Evolutionary conservation across 176 grass and related monocot species (phyloP), one percentile per base, ranked within the genome.

Genomic region (Oryza meyeriana): DNA sequence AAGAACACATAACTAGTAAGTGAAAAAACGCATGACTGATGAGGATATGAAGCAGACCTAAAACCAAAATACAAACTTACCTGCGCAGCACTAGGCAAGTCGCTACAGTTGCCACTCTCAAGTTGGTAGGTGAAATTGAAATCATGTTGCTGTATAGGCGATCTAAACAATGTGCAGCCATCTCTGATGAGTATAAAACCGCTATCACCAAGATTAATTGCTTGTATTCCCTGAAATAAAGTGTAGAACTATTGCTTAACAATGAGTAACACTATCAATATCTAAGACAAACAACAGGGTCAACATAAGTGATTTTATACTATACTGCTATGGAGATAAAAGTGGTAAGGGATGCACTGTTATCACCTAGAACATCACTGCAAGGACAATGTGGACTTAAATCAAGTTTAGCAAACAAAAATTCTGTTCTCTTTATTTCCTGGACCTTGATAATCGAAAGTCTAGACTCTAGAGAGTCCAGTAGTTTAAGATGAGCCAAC

Each of bases 41-140:
- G 26, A 72, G 70, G 35, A 61, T 61, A 76, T 44, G 13, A 71
- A 71, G 39, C n/a, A 71, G 2, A 71, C 4, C 2, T 0, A 44
- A 38, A 26, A 8, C 36, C 16, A 71, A 64, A 64, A 59, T 3
- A 71, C 18, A 31, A 85, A 82, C 76, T 32, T 42, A 93, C 91
- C 88, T 94, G 91, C 12, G 88, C 91, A 81, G 91, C 39, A 67
- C 85, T 94, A 61, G 91, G 91, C 27, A 94, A 89, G 81, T 94
- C 91, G 41, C 79, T 90, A 12, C 78, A 71, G 89, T 94, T 94
- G 38, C 82, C 88, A 44, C 82, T 86, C 69, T 94, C 88, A 64
- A 94, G 91, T 82, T 94, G 91, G 83, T 88, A 94, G 72, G 91
- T 88, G 50, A 90, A 88, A 79, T 94, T 94, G 80, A 94, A 94